A percentile compares a stretch with the other conserved stretches of the same genome.
Evolutionary conservation across 2,329 filamentous ascomycete genomes (phyloP).

Genomic region (Neoascochyta sp.): DNA sequence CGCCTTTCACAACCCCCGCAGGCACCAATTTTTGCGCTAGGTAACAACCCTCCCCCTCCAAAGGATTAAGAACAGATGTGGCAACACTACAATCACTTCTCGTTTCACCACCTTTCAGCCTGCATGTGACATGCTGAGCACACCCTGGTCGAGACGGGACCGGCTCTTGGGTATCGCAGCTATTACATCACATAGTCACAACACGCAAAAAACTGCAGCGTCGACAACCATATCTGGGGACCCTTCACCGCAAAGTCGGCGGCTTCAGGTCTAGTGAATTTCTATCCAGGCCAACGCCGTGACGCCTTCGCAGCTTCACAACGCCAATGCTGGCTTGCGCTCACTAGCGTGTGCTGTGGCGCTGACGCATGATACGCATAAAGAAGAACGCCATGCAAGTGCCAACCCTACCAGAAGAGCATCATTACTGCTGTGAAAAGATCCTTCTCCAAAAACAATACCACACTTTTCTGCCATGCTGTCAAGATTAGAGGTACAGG

Average conservation of each 20-base stretch:
- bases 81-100: too few relatives aligned
- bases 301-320: slow-evolving; percentile 10
- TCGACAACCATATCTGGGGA: slow-evolving; percentile 12
- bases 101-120: too few relatives aligned
- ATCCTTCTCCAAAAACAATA: slow-evolving; percentile 2
- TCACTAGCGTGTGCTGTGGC: slow-evolving; percentile 12
- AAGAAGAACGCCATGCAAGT: slow-evolving; percentile 14
- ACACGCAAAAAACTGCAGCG: neutral
- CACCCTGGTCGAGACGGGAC: too few relatives aligned
- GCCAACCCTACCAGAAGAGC: slow-evolving; percentile 13
- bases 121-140: too few relatives aligned
- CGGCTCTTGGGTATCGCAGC: too few relatives aligned
- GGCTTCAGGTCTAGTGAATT: slow-evolving; percentile 30
- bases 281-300: slow-evolving; percentile 22
- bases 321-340: slow-evolving; percentile 18
- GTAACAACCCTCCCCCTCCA: too few relatives aligned
- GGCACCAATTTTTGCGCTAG: too few relatives aligned
- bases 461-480: slow-evolving; percentile 1
- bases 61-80: too few relatives aligned
- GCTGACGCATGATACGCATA: slow-evolving; percentile 10
- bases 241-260: slow-evolving; percentile 16
- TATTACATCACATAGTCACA: slow-evolving; percentile 1
- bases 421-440: slow-evolving; percentile 12
- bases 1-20: too few relatives aligned
- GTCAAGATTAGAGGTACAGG: slow-evolving; percentile 63